These are phyloP conservation scores for Russula emetica DNA, from an alignment of 768 basidiomycete species.

Conservation along the genomic window DNA sequence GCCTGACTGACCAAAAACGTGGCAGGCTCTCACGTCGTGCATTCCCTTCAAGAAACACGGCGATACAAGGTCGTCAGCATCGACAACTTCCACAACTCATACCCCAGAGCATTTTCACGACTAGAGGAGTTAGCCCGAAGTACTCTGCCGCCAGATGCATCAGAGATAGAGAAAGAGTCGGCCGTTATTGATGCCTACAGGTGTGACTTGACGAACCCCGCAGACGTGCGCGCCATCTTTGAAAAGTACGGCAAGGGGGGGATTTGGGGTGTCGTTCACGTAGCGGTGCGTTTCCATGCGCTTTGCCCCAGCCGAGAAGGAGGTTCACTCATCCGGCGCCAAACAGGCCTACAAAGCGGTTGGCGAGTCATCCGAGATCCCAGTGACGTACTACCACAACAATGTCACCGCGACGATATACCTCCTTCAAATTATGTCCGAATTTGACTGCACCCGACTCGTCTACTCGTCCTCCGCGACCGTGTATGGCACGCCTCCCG, in stretches of 20 bases:
- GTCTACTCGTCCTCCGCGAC: conserved; percentile 99
- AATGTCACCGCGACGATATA: conserved; percentile 88
- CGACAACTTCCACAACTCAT: conserved; percentile 94
- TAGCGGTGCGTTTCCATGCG: conserved; percentile 61
- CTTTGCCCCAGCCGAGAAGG: background rate
- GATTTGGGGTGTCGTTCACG: conserved; percentile 95
- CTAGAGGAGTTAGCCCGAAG: conserved; percentile 76
- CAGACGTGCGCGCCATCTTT: conserved; percentile 74
- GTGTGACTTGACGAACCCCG: conserved; percentile 71
- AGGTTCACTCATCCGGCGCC: conserved; percentile 1
- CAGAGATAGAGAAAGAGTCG: conserved; percentile 65
- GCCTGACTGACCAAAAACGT: conserved; percentile 17
- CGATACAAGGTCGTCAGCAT: conserved; percentile 90
- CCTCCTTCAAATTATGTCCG: conserved; percentile 81
- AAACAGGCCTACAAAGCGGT: conserved; percentile 92
- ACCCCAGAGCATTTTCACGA: conserved; percentile 65
- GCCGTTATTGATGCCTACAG: conserved; percentile 63
- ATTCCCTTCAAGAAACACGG: conserved; percentile 76
- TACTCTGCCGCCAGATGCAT: conserved; percentile 61
- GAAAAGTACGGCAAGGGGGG: conserved; percentile 81
- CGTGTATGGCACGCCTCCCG: conserved; percentile 91
- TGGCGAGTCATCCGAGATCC: conserved; percentile 92
- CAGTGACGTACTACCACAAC: conserved; percentile 88
- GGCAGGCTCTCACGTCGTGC: conserved; percentile 90
- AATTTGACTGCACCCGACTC: conserved; percentile 76